phyloP scores from a whole-genome alignment of 495 filamentous ascomycete species.

The Tuber aestivum region DNA sequence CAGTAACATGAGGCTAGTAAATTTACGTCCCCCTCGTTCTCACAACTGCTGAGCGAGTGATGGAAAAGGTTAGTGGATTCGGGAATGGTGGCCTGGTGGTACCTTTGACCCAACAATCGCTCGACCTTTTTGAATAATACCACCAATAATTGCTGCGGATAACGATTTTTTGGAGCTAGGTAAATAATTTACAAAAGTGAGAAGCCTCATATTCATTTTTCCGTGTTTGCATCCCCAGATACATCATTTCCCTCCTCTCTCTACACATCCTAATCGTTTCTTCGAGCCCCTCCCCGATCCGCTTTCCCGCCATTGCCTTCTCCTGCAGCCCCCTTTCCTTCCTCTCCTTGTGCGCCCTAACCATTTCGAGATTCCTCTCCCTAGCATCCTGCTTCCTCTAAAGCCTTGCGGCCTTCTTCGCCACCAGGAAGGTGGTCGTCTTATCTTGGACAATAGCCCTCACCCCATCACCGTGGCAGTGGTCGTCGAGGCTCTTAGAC shows the following conservation, averaged over 20 bases:
- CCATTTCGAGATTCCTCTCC: constrained; percentile 40
- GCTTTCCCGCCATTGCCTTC: constrained; percentile 8
- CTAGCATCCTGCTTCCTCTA: constrained; percentile 15
- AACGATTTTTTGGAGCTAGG: not conserved
- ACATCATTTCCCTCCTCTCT: constrained; percentile 7
- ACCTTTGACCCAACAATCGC: too few species aligned
- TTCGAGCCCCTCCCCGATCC: not conserved
- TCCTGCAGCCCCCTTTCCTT: constrained; percentile 34
- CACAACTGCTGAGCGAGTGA: too few species aligned
- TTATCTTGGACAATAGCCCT: constrained; percentile 37
- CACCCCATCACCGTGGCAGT: constrained; percentile 23
- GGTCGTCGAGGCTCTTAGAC: constrained; percentile 55
- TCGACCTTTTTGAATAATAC: not conserved
- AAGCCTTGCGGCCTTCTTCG: not conserved
- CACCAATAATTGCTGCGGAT: not conserved
- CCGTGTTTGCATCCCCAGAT: not conserved
- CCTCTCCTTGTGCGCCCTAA: constrained; percentile 45
- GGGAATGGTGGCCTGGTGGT: too few species aligned
- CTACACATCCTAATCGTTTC: not conserved
- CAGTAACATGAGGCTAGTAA: too few species aligned
- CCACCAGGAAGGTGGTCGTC: constrained; percentile 1
- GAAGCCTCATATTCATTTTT: not conserved
- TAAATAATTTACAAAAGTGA: too few species aligned
- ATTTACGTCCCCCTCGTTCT: too few species aligned
- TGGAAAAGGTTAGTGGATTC: too few species aligned